phyloP scores from a whole-genome alignment of 768 basidiomycete genomes.

The Suillus plorans region DNA sequence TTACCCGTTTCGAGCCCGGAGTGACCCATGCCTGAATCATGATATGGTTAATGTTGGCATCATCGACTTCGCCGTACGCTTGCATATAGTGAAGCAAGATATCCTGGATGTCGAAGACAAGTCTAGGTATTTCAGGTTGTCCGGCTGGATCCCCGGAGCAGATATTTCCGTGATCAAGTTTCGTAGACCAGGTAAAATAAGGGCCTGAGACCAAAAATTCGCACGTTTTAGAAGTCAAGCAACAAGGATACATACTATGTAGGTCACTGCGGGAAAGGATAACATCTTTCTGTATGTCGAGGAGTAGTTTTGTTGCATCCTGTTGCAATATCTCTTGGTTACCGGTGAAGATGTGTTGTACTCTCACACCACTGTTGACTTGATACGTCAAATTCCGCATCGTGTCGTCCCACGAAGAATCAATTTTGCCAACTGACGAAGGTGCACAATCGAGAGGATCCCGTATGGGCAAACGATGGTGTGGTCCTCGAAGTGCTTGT shows the following conservation, averaged over 20 bases:
- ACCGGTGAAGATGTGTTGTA: conserved; percentile 50
- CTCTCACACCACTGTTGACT: conserved; percentile 21
- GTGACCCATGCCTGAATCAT: conserved; percentile 43
- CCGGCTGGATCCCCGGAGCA: background rate
- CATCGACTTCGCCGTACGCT: conserved; percentile 35
- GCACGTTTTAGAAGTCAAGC: background rate
- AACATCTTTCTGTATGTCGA: conserved; percentile 38
- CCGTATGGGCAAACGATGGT: conserved; percentile 14
- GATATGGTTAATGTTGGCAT: conserved; percentile 35
- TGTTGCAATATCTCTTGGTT: conserved; percentile 42
- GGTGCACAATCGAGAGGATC: conserved; percentile 21
- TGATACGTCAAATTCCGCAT: conserved; percentile 29
- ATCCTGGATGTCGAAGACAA: conserved; percentile 26
- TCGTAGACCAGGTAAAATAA: conserved; percentile 26
- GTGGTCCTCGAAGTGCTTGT: conserved; percentile 21
- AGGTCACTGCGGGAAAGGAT: conserved; percentile 19
- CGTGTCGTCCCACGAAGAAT: conserved; percentile 28
- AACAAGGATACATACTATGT: conserved; percentile 18
- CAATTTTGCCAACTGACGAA: conserved; percentile 10
- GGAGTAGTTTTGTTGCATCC: conserved; percentile 37
- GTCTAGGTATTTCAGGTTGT: conserved; percentile 19
- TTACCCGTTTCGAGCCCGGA: conserved; percentile 38
- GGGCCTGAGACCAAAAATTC: conserved; percentile 18
- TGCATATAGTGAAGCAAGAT: conserved; percentile 32
- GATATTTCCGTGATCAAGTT: conserved; percentile 7